A percentile compares a stretch with the other conserved stretches of the same genome.
phyloP scores from a whole-genome alignment of 257 asterid species.

The Petunia axillaris region DNA sequence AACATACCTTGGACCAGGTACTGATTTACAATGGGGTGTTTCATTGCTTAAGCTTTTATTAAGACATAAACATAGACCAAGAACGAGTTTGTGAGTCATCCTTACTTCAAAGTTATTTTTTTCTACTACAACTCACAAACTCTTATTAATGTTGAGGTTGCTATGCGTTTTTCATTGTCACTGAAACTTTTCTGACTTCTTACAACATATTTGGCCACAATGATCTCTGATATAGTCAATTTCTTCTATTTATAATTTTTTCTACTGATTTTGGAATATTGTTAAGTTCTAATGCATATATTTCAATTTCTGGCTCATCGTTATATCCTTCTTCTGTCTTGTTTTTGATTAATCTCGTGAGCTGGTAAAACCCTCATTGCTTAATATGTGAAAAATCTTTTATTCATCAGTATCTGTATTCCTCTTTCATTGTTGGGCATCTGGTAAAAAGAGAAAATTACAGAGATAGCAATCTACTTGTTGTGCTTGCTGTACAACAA shows the following conservation, averaged over 20 bases:
- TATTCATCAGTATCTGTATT: conserved; percentile 4
- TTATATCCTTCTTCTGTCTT: neutral
- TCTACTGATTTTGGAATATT: neutral
- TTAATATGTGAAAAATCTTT: neutral
- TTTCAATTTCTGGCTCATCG: neutral
- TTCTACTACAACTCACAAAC: neutral
- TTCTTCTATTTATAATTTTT: conserved; percentile 8
- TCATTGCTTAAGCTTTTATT: conserved; percentile 23
- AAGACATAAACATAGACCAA: neutral
- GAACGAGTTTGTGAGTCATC: neutral
- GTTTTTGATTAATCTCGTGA: neutral
- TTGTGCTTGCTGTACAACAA: neutral
- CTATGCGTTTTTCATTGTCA: neutral
- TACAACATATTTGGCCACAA: neutral
- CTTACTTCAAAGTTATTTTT: conserved; percentile 6
- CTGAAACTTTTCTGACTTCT: neutral
- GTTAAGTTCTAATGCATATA: neutral
- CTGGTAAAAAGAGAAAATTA: neutral
- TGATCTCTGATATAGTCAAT: neutral
- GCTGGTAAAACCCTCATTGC: neutral
- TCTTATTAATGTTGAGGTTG: conserved; percentile 5
- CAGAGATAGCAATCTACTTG: neutral
- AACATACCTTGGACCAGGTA: conserved; percentile 90
- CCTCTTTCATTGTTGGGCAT: neutral
- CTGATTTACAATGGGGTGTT: neutral